Percentiles rank a stretch among this genome's conserved stretches.
phyloP scores from a whole-genome alignment of 495 filamentous ascomycete species.

The Trichoderma erinaceum region DNA sequence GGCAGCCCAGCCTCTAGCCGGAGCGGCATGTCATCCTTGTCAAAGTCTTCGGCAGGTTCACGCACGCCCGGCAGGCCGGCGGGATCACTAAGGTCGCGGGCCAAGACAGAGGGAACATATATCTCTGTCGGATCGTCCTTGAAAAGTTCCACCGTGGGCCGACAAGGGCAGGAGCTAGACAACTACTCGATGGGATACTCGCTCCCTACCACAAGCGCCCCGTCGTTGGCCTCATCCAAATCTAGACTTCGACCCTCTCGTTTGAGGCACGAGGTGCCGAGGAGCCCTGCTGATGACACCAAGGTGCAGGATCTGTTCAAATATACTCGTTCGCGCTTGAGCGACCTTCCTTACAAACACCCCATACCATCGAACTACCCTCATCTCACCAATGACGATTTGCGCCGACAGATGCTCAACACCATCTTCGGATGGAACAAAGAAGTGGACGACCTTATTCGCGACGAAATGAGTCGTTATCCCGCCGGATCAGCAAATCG shows the following conservation, averaged over 20 bases:
- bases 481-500: slow-evolving; percentile 63
- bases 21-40: slow-evolving; percentile 59
- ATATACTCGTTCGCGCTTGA: slow-evolving; percentile 63
- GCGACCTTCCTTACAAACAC: slow-evolving; percentile 71
- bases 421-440: slow-evolving; percentile 94
- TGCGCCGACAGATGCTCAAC: slow-evolving; percentile 85
- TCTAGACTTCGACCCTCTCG: slow-evolving; percentile 55
- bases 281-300: slow-evolving; percentile 53
- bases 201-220: slow-evolving; percentile 30
- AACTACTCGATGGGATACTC: slow-evolving; percentile 44
- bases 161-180: slow-evolving; percentile 43
- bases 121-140: slow-evolving; percentile 58
- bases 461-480: slow-evolving; percentile 79
- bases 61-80: slow-evolving; percentile 35
- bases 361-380: slow-evolving; percentile 55
- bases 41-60: slow-evolving; percentile 45
- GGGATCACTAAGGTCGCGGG: slow-evolving; percentile 43
- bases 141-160: slow-evolving; percentile 31
- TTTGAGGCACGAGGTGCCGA: slow-evolving; percentile 74
- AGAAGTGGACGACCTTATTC: slow-evolving; percentile 74
- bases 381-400: slow-evolving; percentile 71
- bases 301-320: slow-evolving; percentile 61
- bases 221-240: slow-evolving; percentile 55
- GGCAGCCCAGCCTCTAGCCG: slow-evolving; percentile 58
- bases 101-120: slow-evolving; percentile 51